Percentiles rank a stretch among this genome's conserved stretches.
phyloP scores from a whole-genome alignment of 2,329 filamentous ascomycete genomes.

The Fusarium transvaalense region DNA sequence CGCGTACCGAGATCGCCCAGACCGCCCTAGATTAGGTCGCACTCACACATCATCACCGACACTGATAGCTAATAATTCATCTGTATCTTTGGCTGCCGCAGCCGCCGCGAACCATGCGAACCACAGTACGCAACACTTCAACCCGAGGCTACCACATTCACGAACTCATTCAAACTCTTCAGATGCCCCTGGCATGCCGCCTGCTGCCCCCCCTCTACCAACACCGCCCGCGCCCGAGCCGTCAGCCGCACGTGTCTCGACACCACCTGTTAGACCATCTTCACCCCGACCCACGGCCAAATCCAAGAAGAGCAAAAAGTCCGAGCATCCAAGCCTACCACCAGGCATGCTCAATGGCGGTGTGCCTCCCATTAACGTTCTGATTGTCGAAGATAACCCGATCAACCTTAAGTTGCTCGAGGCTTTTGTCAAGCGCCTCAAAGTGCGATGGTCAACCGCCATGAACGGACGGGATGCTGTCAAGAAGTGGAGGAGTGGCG shows the following conservation, averaged over 20 bases:
- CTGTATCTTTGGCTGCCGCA: slow-evolving; percentile 52
- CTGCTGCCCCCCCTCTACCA: slow-evolving; percentile 64
- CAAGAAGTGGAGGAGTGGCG: slow-evolving; percentile 90
- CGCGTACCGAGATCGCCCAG: slow-evolving; percentile 67
- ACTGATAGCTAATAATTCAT: slow-evolving; percentile 64
- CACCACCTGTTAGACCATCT: slow-evolving; percentile 61
- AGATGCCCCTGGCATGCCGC: slow-evolving; percentile 62
- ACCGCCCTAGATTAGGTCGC: slow-evolving; percentile 72
- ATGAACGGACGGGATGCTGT: slow-evolving; percentile 96
- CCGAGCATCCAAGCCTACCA: slow-evolving; percentile 62
- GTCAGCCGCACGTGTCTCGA: slow-evolving; percentile 62
- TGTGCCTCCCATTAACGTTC: slow-evolving; percentile 94
- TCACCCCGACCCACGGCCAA: slow-evolving; percentile 62
- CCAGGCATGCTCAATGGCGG: slow-evolving; percentile 80
- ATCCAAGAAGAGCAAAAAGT: slow-evolving; percentile 67
- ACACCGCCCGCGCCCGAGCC: slow-evolving; percentile 66
- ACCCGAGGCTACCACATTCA: slow-evolving; percentile 61
- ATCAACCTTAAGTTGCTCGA: slow-evolving; percentile 96
- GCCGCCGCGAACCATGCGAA: slow-evolving; percentile 48
- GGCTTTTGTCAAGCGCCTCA: slow-evolving; percentile 94
- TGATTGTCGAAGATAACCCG: slow-evolving; percentile 98
- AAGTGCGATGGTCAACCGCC: slow-evolving; percentile 96
- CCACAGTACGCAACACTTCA: slow-evolving; percentile 53
- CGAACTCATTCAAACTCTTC: slow-evolving; percentile 71
- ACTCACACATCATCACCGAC: slow-evolving; percentile 88